A percentile compares a stretch with the other conserved stretches of the same genome.
phyloP scores from a whole-genome alignment of 2,329 filamentous ascomycete species.

The Scleromitrula shiraiana region DNA sequence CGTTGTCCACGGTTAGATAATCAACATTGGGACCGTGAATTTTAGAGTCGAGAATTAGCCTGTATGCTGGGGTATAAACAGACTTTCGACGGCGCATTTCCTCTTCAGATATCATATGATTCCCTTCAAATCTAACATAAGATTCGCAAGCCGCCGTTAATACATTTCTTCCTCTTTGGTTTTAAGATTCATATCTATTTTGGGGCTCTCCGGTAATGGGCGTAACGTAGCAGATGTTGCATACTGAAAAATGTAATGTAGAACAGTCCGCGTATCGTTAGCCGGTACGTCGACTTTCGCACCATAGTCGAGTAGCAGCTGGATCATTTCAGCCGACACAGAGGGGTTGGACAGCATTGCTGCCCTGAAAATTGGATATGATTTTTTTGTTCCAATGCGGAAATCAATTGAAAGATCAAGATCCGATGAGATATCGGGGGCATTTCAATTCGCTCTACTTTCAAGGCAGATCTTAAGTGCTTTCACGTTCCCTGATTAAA shows the following conservation, averaged over 20 bases:
- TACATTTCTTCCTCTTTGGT: background rate
- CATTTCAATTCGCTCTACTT: conserved; percentile 1
- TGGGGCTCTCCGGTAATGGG: background rate
- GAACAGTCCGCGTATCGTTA: background rate
- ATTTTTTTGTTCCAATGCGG: background rate
- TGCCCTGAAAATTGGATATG: background rate
- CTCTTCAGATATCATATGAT: background rate
- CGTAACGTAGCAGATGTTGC: background rate
- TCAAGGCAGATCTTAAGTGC: background rate
- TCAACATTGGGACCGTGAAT: background rate
- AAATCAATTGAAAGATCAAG: background rate
- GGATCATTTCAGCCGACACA: background rate
- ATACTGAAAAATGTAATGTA: background rate
- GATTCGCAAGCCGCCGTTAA: background rate
- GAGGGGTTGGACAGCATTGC: background rate
- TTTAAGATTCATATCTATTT: background rate
- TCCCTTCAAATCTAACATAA: background rate
- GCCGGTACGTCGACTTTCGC: background rate
- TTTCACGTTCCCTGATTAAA: background rate
- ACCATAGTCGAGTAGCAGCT: background rate
- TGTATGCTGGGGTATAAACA: background rate
- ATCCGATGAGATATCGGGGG: background rate
- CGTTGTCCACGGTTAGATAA: background rate
- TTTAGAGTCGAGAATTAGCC: background rate
- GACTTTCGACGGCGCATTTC: background rate